Evolutionary conservation across 306 rosid species (phyloP), one percentile per base, ranked within the genome.

Genomic region (Sphenostylis stenocarpa): DNA sequence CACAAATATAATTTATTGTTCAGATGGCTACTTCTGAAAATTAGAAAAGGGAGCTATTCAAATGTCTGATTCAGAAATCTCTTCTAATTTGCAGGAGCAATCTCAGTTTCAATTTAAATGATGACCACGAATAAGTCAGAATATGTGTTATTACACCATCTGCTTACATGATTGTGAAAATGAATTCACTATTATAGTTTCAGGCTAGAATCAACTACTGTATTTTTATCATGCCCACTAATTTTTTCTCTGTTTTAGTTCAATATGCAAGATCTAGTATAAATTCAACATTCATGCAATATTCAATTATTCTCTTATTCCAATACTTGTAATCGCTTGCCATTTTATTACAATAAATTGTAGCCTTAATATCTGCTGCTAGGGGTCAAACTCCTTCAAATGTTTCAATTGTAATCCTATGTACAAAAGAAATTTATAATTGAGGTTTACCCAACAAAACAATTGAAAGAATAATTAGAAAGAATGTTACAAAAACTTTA

Each of bases 261-360:
- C 17, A 61, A 12, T 26, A n/a, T n/a, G n/a, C n/a, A 33, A 33
- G 31, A 20, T 47, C 43, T 69, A 34, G 57, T 26, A 12, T 16
- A 80, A 66, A 17, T n/a, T 82, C 76, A 82, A 17, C 19, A 38
- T 47, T 68, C 73, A 33, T 17, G 20, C 19, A 64, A 15, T 38
- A 63, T 20, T 20, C 72, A 56, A 66, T 20, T 55, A 65, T 72
- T 6, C 31, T 44, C 21, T 47, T 34, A 58, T 78, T 49, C 61
- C 29, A 28, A 47, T 14, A 61, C 9, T 58, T 51, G 61, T 43
- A 70, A 36, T 0, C 14, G 33, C 43, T 51, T 43, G 11, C 24
- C 62, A 34, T 6, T 31, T 68, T 70, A 67, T 9, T 67, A 72
- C 26, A 60, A 51, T 67, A 16, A 67, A 20, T 44, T 66, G 56